Percentiles rank a stretch among this genome's conserved stretches.
Conservation (phyloP, 2,329 filamentous ascomycete genomes). For the Colletotrichum somersetense region DNA sequence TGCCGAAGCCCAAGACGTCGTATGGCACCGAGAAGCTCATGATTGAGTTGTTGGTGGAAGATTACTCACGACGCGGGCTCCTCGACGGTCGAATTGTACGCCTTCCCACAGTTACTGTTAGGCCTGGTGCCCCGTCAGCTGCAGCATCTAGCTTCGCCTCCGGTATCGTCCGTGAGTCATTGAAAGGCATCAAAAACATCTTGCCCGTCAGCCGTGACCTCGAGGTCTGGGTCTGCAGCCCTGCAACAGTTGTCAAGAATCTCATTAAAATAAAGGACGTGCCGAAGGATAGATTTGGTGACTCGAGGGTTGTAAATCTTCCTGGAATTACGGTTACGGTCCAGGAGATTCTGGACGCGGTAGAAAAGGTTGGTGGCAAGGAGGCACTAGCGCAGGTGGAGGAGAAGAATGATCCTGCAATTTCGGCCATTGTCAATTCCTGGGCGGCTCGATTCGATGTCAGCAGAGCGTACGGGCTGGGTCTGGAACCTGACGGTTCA, state of each 20-base stretch:
- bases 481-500: conserved; percentile 59
- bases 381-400: conserved; percentile 59
- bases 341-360: conserved; percentile 65
- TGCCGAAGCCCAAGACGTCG: conserved; percentile 67
- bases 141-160: conserved; percentile 72
- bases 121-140: conserved; percentile 70
- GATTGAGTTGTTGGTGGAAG: conserved; percentile 69
- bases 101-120: conserved; percentile 71
- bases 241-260: conserved; percentile 59
- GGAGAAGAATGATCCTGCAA: conserved; percentile 60
- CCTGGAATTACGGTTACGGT: conserved; percentile 66
- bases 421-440: conserved; percentile 63
- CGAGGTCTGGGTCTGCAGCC: conserved; percentile 63
- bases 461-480: conserved; percentile 65
- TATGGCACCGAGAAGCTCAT: conserved; percentile 75
- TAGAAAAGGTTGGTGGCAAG: conserved; percentile 62
- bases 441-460: conserved; percentile 67
- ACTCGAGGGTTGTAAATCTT: conserved; percentile 62
- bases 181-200: conserved; percentile 60
- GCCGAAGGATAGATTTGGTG: conserved; percentile 54
- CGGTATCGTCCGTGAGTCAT: conserved; percentile 72
- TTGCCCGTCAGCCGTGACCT: conserved; percentile 59
- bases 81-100: conserved; percentile 70
- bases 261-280: conserved; percentile 59
- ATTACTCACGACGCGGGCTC: conserved; percentile 63